A percentile compares a stretch with the other conserved stretches of the same genome.
phyloP scores from a whole-genome alignment of 2,329 filamentous ascomycete genomes.

The Scytalidium sp. region DNA sequence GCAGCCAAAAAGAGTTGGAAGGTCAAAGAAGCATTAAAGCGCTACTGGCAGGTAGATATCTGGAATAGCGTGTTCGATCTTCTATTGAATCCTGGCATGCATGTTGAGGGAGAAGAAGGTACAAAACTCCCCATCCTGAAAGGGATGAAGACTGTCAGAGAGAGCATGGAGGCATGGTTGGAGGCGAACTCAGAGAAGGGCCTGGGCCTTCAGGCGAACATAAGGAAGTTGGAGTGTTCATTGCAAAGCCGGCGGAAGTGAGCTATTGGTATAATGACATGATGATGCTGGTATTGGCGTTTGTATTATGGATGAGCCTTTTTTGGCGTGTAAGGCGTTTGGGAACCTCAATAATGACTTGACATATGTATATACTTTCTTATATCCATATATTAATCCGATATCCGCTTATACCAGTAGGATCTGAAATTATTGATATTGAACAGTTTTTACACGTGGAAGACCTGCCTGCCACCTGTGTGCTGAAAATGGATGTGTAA shows the following conservation, averaged over 20 bases:
- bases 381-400: not conserved
- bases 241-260: not conserved
- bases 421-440: no score
- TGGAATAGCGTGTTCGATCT: slow-evolving; percentile 83
- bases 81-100: slow-evolving; percentile 75
- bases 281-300: not conserved
- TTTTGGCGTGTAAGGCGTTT: not conserved
- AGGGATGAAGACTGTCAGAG: slow-evolving; percentile 65
- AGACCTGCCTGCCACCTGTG: no score
- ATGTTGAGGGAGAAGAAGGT: slow-evolving; percentile 62
- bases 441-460: not conserved
- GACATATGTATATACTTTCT: not conserved
- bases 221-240: slow-evolving; percentile 58
- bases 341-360: not conserved
- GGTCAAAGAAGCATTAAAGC: slow-evolving; percentile 79
- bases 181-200: slow-evolving; percentile 80
- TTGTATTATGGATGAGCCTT: not conserved
- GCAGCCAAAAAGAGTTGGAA: slow-evolving; percentile 64
- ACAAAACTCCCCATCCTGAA: slow-evolving; percentile 69
- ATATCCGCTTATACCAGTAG: not conserved
- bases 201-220: slow-evolving; percentile 64
- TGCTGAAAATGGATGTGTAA: no score
- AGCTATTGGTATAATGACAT: not conserved
- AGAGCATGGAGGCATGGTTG: slow-evolving; percentile 82
- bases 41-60: slow-evolving; percentile 95